phyloP scores from a whole-genome alignment of 768 basidiomycete genomes.

The Tylopilus subfusipes region DNA sequence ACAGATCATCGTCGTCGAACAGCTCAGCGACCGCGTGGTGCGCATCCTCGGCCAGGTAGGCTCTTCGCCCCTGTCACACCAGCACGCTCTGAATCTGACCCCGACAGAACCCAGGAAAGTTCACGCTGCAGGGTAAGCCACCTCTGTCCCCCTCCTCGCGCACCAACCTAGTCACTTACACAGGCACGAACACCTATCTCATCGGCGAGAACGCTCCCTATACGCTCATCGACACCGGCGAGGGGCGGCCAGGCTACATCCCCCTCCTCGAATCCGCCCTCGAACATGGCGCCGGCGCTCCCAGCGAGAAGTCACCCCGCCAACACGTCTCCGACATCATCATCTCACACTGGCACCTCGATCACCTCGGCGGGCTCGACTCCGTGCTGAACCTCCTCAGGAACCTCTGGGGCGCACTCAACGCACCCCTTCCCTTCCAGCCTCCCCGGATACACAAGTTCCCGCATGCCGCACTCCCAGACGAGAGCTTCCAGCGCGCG shows the following conservation, averaged over 20 bases:
- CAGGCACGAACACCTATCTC: slow-evolving; percentile 90
- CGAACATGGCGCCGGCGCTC: slow-evolving; percentile 33
- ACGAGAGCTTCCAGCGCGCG: slow-evolving; percentile 35
- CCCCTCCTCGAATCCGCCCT: slow-evolving; percentile 63
- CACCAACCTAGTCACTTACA: not conserved
- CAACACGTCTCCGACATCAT: slow-evolving; percentile 80
- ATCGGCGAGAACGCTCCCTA: slow-evolving; percentile 68
- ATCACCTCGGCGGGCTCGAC: slow-evolving; percentile 79
- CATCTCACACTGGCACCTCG: slow-evolving; percentile 86
- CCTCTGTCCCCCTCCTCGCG: not conserved
- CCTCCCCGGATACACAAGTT: slow-evolving; percentile 78
- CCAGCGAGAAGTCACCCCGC: not conserved
- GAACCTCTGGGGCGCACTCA: slow-evolving; percentile 55
- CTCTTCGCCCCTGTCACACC: not conserved
- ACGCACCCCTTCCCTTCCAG: slow-evolving; percentile 44
- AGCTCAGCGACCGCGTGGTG: slow-evolving; percentile 69
- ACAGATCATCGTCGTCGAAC: too few species aligned
- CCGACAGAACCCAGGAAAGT: slow-evolving; percentile 78
- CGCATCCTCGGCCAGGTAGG: slow-evolving; percentile 74
- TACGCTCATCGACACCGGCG: slow-evolving; percentile 80
- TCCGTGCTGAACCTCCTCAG: slow-evolving; percentile 65
- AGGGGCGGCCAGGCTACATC: slow-evolving; percentile 67
- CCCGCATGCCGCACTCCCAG: slow-evolving; percentile 37
- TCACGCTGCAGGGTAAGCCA: slow-evolving; percentile 73
- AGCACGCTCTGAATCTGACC: not conserved